Evolutionary conservation across 108 stramenopile species (phyloP).

Genomic region (Nitzschia sp.): DNA sequence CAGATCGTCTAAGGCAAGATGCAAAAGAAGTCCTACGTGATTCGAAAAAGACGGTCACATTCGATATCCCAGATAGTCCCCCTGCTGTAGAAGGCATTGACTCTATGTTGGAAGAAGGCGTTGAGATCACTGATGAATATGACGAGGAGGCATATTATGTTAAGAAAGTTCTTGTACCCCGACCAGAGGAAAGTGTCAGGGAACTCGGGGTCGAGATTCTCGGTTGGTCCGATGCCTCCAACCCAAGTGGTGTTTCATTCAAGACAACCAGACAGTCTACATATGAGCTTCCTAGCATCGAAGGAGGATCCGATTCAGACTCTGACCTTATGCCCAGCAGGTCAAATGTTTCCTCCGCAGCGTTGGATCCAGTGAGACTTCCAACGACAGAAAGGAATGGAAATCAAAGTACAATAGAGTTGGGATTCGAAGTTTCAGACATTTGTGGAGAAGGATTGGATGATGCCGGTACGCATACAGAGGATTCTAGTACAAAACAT

Average conservation of each 20-base stretch:
- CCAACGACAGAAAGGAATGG: not conserved
- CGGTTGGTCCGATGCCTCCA: not conserved
- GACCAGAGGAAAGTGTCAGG: not conserved
- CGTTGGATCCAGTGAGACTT: not conserved
- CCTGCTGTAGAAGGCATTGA: not conserved
- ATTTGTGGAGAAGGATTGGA: too few relatives aligned
- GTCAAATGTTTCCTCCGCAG: not conserved
- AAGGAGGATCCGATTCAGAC: too few relatives aligned
- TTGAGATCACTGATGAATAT: slow-evolving; percentile 23
- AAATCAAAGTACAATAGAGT: slow-evolving; percentile 16
- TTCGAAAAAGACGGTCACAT: not conserved
- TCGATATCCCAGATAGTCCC: not conserved
- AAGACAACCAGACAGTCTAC: too few relatives aligned
- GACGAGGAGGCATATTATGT: slow-evolving; percentile 29
- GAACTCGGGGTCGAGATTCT: slow-evolving; percentile 20
- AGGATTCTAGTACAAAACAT: not conserved
- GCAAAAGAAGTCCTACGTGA: not conserved
- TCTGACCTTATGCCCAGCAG: not conserved
- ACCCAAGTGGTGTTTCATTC: not conserved
- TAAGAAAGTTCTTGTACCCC: slow-evolving; percentile 8
- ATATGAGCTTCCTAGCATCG: too few relatives aligned
- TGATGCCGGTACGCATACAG: not conserved
- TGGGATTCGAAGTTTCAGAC: slow-evolving; percentile 11
- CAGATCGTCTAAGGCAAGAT: not conserved
- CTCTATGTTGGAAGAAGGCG: slow-evolving; percentile 8